These are phyloP conservation scores for Cyathus striatus DNA, from an alignment of 768 basidiomycete genomes.

Conservation along the genomic window DNA sequence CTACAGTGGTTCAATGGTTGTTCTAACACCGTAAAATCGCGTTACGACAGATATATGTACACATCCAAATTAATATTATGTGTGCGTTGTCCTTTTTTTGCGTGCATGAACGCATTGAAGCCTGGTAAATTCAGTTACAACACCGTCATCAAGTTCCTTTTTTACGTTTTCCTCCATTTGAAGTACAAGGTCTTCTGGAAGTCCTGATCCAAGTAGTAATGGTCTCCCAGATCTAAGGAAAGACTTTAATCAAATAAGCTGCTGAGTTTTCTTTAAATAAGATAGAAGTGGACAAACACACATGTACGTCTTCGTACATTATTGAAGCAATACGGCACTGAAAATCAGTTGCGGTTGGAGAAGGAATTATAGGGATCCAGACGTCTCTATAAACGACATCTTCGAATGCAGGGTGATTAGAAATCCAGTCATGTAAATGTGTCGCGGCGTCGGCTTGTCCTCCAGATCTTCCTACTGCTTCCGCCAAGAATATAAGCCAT, in stretches of 20 bases:
- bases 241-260: constrained; percentile 29
- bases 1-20: too few relatives aligned
- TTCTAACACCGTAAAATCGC: too few relatives aligned
- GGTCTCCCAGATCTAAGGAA: constrained; percentile 67
- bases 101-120: constrained; percentile 60
- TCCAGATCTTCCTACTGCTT: constrained; percentile 51
- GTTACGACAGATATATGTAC: too few relatives aligned
- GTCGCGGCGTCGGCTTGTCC: constrained; percentile 60
- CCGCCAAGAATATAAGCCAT: constrained; percentile 52
- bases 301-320: constrained; percentile 59
- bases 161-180: constrained; percentile 46
- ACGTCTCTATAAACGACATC: constrained; percentile 51
- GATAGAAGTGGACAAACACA: constrained; percentile 19
- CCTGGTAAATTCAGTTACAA: constrained; percentile 44
- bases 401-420: constrained; percentile 51
- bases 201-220: constrained; percentile 58
- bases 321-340: constrained; percentile 31
- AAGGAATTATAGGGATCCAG: constrained; percentile 61
- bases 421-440: constrained; percentile 51
- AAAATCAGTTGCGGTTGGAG: constrained; percentile 34
- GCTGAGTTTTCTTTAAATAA: not conserved
- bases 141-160: constrained; percentile 46
- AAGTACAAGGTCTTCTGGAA: constrained; percentile 48
- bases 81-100: too few relatives aligned
- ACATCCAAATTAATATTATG: too few relatives aligned